Evolutionary conservation across 306 rosid species (phyloP), one percentile per base, ranked within the genome.

Genomic region (Spatholobus suberectus): DNA sequence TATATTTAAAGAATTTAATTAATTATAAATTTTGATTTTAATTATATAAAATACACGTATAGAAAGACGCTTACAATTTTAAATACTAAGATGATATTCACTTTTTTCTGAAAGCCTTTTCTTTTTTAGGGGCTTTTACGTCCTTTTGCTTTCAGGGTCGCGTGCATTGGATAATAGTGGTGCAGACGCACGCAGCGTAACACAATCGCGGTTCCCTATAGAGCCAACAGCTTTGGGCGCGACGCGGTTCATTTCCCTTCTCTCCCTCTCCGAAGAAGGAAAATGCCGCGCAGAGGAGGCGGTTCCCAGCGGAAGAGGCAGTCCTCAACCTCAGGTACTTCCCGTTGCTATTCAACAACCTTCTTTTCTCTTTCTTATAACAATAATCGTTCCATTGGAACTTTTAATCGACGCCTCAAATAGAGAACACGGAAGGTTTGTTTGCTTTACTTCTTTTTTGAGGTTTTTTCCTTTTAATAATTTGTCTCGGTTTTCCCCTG

Each of bases 231-330:
- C 21, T 84, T 79, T 84, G 69, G 73, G 85, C 82, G 82, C 82
- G 73, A 44, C 59, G 81, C 9, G 18, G 37, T 66, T 67, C 67
- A 59, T 47, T 47, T 68, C 15, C 4, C 51, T 27, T 51, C 62
- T 20, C 54, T 70, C 17, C 24, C 43, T 13, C 35, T 20, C 26
- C 52, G 51, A 81, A 61, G 80, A 46, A 34, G 58, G 61, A 83
- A 35, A 87, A 87, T 87, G 90, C 74, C 70, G 34, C 81, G 80
- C 43, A 59, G 54, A 67, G 73, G 77, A 87, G 23, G 81, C 79
- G 29, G 12, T 79, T 84, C 84, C 2, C 66, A 32, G 32, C 82
- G 82, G 68, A 82, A 69, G 82, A 75, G 11, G 11, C 80, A 55
- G 46, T 6, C 81, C 49, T 82, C 79, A 46, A 4, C 66, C 43